Evolutionary conservation across 2,329 filamentous ascomycete genomes (phyloP), one percentile per base, ranked within the genome.

Genomic region (Escovopsis weberi): DNA sequence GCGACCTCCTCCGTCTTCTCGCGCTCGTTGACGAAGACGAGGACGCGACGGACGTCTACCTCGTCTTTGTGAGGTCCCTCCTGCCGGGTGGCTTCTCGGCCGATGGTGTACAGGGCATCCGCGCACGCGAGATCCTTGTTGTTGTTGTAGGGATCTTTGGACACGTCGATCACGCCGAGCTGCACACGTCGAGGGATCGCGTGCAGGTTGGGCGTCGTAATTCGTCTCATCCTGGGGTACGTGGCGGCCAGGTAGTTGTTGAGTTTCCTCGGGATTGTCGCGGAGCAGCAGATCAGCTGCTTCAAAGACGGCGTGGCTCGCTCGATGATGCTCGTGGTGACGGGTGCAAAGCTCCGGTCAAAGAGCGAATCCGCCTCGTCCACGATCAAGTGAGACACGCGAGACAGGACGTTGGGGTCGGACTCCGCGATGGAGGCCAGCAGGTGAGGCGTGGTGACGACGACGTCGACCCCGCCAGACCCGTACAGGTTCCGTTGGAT

Each of bases 361-460:
- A 98, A 76, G 9, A 98, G 76, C 4, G 88, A 95, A 63, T 98
- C 91, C 1, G 93, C 93, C 67, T 98, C 93, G 58, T 98, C 93
- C 39, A 94, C 72, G 45, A 98, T 74, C 10, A 98, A 72, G 57
- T 96, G 85, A 2, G 77, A 80, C 45, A 96, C 88, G 11, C 86
- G 82, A n/a, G 85, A 88, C 33, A 98, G 75, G 47, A 98, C 80
- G 54, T 94, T 89, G 10, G 91, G 91, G 50, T 95, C 87, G 18
- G 79, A 81, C 50, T 94, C 79, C 11, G 85, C 85, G 55, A 98
- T 91, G 47, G 85, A 88, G 43, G 82, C 74, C 34, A 98, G 74
- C 10, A 98, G 72, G 56, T 95, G 88, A 4, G 91, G 93, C 0
- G 91, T 98, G 12, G 85, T 73, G 45, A 96, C 72, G 8, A 96